Evolutionary conservation across 1,284 basidiomycete species (phyloP).

Genomic region (Pseudozyma sp.): DNA sequence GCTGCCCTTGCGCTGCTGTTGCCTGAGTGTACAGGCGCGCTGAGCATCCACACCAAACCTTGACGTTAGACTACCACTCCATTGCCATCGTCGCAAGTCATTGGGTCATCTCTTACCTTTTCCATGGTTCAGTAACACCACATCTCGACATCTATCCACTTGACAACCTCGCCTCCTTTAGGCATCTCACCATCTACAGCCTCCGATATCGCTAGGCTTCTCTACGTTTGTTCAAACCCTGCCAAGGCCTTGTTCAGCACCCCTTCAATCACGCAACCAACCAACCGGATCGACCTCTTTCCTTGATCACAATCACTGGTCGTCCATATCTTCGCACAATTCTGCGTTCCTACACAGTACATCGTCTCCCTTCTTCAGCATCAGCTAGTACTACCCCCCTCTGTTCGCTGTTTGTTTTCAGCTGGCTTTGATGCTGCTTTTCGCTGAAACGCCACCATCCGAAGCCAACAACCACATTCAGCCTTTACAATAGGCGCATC

Average conservation of each 20-base stretch:
- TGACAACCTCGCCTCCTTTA: conserved; percentile 17
- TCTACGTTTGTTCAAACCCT: conserved; percentile 3
- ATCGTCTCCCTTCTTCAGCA: no score
- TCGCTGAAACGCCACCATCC: conserved; percentile 18
- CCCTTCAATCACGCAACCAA: neutral
- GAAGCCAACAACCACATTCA: conserved; percentile 13
- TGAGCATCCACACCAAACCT: neutral
- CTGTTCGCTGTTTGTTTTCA: neutral
- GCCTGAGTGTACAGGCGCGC: neutral
- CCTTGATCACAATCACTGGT: no score
- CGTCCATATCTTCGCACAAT: no score
- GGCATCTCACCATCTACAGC: conserved; percentile 21
- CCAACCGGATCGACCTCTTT: no score
- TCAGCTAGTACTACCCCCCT: neutral
- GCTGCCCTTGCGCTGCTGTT: no score
- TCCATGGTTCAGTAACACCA: conserved; percentile 18
- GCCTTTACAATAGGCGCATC: conserved; percentile 19
- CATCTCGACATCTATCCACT: neutral
- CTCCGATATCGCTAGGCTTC: conserved; percentile 57
- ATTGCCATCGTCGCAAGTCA: neutral
- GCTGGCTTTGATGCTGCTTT: conserved; percentile 40
- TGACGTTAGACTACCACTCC: conserved; percentile 33
- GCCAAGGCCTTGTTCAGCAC: conserved; percentile 34
- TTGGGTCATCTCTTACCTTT: neutral
- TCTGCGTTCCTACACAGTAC: no score